Base-by-base conservation (phyloP, 768 basidiomycete species). In the Boletus coccyginus region DNA sequence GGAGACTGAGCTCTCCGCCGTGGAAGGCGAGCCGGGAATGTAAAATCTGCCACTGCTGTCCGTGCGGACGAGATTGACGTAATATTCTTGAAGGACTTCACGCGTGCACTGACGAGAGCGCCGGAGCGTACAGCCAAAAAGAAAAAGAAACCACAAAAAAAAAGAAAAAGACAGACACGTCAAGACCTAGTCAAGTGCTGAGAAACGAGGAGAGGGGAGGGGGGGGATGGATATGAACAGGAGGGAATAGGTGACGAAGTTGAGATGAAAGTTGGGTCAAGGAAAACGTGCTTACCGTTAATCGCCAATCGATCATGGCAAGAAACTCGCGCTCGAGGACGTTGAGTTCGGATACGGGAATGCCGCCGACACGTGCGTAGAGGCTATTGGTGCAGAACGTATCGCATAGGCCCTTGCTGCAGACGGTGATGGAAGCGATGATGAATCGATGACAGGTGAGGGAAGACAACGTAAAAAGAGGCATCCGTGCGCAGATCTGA, bases 391-490 rank as follows among this genome's bases (percentile, higher is more conserved):
- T 93, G 75, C 92, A 96, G 72, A 98, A 98, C 19, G 86, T 84
- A 75, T 99, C 97, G 73, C 92, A 95, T 44, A 98, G 85, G 0
- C 94, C 93, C 74, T 99, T 98, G 77, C 87, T 90, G 59, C 92
- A 89, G 56, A 94, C 92, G 32, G 91, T 85, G 71, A 98, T 88
- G 63, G 93, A 86, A 44, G 96, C 83, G 75, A 98, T 98, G 69
- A 98, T 81, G 76, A 99, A 98, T 57, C 97, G 93, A 75, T 99
- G 97, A 67, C 94, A 94, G 24, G 96, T 98, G 66, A 98, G 85
- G 38, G 94, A 96, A 38, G 93, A 92, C 61, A 99, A 83, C 47
- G 90, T 96, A 80, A 98, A 99, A 35, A 85, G 79, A 24, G 93
- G 90, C 65, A 85, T 81, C 62, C 92, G 85, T 44, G 86, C 81